Conservation (phyloP, 2,329 filamentous ascomycete genomes). For the Metarhizium robertsii region DNA sequence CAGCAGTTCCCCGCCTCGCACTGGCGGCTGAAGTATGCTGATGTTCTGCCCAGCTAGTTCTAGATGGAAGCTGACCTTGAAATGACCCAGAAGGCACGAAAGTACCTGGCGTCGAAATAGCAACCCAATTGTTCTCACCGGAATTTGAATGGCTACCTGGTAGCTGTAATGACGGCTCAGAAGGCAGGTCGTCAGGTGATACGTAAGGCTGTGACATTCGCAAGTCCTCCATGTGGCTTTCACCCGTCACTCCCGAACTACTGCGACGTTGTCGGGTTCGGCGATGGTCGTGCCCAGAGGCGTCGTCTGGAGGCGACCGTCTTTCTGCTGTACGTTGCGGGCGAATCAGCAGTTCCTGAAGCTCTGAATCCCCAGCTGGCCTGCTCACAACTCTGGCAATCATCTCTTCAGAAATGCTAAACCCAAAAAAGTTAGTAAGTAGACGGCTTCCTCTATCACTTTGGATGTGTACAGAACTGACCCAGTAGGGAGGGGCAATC, state of each 20-base stretch:
- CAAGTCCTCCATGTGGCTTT: background rate
- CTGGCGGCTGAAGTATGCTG: background rate
- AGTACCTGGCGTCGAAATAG: background rate
- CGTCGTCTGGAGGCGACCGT: conserved; percentile 19
- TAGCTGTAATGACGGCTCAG: background rate
- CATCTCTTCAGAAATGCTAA: conserved; percentile 13
- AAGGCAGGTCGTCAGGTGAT: background rate
- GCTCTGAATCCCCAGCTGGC: conserved; percentile 8
- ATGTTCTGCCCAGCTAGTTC: background rate
- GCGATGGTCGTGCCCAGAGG: conserved; percentile 15
- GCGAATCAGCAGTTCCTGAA: conserved; percentile 9
- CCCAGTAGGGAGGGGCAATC: conserved; percentile 13
- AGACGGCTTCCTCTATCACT: background rate
- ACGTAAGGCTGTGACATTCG: background rate
- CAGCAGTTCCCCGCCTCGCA: background rate
- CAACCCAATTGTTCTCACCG: background rate
- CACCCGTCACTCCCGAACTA: conserved; percentile 3
- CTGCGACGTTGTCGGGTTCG: conserved; percentile 19
- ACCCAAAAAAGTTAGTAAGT: background rate
- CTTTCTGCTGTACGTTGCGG: conserved; percentile 11
- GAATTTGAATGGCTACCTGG: background rate
- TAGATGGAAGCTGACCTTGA: background rate
- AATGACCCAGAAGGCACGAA: background rate
- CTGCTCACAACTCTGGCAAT: conserved; percentile 10
- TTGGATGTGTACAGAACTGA: conserved; percentile 6